Evolutionary conservation across 176 grass and related monocot species (phyloP).

Genomic region (Musa schizocarpa): DNA sequence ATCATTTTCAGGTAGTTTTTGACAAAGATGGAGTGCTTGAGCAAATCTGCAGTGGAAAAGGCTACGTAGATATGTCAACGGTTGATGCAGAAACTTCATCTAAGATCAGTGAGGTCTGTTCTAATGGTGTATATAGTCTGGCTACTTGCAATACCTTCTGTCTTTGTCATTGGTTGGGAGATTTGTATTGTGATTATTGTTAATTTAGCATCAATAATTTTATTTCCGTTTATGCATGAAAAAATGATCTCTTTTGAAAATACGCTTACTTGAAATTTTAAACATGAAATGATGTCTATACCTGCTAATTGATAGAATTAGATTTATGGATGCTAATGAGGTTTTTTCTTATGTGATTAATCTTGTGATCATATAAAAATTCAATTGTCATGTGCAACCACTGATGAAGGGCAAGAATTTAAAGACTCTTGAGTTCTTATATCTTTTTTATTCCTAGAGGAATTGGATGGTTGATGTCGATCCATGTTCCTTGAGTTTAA

Average conservation of each 20-base stretch:
- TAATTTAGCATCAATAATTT: not conserved
- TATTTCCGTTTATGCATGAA: not conserved
- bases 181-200: not conserved
- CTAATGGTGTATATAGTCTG: not conserved
- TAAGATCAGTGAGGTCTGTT: constrained; percentile 68
- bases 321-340: not conserved
- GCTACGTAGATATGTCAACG: constrained; percentile 94
- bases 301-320: not conserved
- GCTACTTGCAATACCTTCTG: not conserved
- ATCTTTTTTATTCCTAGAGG: not conserved
- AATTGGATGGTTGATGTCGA: not conserved
- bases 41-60: constrained; percentile 64
- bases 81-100: constrained; percentile 79
- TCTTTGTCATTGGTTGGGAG: not conserved
- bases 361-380: no score
- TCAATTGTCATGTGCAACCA: no score
- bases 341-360: not conserved
- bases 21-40: constrained; percentile 92
- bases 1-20: constrained; percentile 63
- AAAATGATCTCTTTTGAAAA: not conserved
- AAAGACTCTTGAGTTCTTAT: not conserved
- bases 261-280: not conserved
- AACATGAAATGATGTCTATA: not conserved
- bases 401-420: not conserved
- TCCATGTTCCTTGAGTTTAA: not conserved